Base-by-base conservation (phyloP, 2,329 filamentous ascomycete species). In the Tolypocladium cylindrosporum region DNA sequence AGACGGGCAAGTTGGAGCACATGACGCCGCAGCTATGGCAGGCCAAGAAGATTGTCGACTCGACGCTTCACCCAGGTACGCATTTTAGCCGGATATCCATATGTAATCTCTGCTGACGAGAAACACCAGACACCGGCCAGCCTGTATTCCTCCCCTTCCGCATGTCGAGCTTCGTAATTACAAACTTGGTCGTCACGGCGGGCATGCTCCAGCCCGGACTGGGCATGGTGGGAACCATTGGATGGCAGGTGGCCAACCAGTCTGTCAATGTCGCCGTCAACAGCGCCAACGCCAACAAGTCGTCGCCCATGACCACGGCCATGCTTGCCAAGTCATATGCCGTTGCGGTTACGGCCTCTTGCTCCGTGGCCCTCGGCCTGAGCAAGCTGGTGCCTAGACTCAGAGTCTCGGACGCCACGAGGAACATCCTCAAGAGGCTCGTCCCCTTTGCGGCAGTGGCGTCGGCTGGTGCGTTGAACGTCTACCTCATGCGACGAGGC, bases 251-350 rank as follows among this genome's bases (percentile, higher is more conserved):
- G 59, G 85, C 89, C 64, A 99, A 99, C 75, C 94, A 99, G 77
- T 97, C 92, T 14, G 87, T 99, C 66, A 99, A 99, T 72, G 94
- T 99, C 36, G 93, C 91, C 64, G 93, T 99, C 80, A 99, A 99
- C 81, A 91, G 86, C 71, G 90, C 93, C 69, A 99, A 99, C 73
- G 91, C 93, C 62, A 99, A 99, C 82, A 99, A 99, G 74, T 96
- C 91, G 43, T 92, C 91, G 3, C 91, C 93, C 1, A 82, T 97
- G 62, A 89, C 89, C 24, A 88, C 85, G 59, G 83, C 84, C 27
- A 89, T 90, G 64, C 86, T 99, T 61, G 83, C 87, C 61, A 87
- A 96, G 74, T 97, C 91, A 55, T 99, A 97, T 79, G 83, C 89
- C 70, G 81, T 96, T 61, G 94, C 94, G 57, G 94, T 99, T 24